Evolutionary conservation across 306 rosid species (phyloP).

Genomic region (Pyrus communis): DNA sequence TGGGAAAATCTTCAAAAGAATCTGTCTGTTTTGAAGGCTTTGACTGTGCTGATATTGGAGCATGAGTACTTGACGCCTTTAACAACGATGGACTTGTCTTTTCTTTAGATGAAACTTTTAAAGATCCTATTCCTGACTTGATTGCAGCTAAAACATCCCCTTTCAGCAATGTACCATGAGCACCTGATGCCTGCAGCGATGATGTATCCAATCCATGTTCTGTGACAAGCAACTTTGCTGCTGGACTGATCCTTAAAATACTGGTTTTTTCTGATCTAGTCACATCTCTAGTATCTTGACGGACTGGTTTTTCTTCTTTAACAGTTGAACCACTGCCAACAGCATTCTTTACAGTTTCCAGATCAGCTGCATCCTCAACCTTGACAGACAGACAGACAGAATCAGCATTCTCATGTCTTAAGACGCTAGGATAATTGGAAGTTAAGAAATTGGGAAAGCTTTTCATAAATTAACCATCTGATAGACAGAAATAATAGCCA

Average conservation of each 20-base stretch:
- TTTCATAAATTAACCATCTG: not conserved
- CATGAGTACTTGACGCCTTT: constrained; percentile 33
- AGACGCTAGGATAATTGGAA: constrained; percentile 11
- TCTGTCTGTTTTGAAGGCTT: constrained; percentile 47
- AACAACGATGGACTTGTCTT: constrained; percentile 39
- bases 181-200: constrained; percentile 71
- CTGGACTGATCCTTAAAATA: constrained; percentile 70
- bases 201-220: constrained; percentile 82
- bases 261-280: constrained; percentile 31
- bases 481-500: not conserved
- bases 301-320: constrained; percentile 50
- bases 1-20: constrained; percentile 78
- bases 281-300: constrained; percentile 30
- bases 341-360: constrained; percentile 63
- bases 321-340: constrained; percentile 36
- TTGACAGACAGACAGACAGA: constrained; percentile 24
- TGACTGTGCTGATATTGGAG: constrained; percentile 29
- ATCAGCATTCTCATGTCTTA: constrained; percentile 23
- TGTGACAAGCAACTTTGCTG: constrained; percentile 73
- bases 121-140: constrained; percentile 59
- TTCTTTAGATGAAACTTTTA: constrained; percentile 50
- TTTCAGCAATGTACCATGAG: constrained; percentile 73
- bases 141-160: constrained; percentile 89
- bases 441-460: not conserved
- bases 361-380: constrained; percentile 83